Evolutionary conservation across 306 rosid species (phyloP), one percentile per base, ranked within the genome.

Genomic region (Prosopis cineraria): DNA sequence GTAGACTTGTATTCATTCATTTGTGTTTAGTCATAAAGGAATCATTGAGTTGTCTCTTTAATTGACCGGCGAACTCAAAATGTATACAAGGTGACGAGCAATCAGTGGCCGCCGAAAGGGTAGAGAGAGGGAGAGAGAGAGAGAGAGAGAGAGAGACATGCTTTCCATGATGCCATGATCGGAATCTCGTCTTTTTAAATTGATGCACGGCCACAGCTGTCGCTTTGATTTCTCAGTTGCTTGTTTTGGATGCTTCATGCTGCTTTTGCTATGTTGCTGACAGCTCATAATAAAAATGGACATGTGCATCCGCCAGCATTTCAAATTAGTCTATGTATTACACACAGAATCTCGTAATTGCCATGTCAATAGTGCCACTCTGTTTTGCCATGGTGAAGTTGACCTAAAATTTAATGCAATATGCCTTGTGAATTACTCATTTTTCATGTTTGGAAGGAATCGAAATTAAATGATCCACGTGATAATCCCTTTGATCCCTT

Each of bases 11-110:
- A 73, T 85, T 81, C 91, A 87, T 91, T 88, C 88, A 78, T 89
- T 89, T 89, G 90, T 91, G 81, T 89, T 86, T 68, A 83, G 79
- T 77, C 85, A 82, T 84, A 84, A 85, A 65, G 82, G 84, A 68
- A 72, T 68, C 86, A 47, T 64, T 77, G 83, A 77, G 84, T 65
- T 81, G 81, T 83, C 39, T 85, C 30, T 81, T 87, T 89, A 86
- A 73, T 74, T 82, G 75, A 43, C 47, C 43, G 39, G 34, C 66
- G 78, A 81, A 78, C 81, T 69, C 73, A 52, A 60, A 16, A 60
- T 70, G 31, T 77, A 76, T 89, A 85, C 67, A 85, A 87, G 88
- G 34, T 63, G 84, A 80, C 79, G 73, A 84, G 74, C 76, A 82
- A 84, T 79, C 80, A 8, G 59, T 3, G 13, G 27, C 29, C 5